Evolutionary conservation across 192 early-diverging fungal species (phyloP).

Genomic region (Thamnidium elegans): DNA sequence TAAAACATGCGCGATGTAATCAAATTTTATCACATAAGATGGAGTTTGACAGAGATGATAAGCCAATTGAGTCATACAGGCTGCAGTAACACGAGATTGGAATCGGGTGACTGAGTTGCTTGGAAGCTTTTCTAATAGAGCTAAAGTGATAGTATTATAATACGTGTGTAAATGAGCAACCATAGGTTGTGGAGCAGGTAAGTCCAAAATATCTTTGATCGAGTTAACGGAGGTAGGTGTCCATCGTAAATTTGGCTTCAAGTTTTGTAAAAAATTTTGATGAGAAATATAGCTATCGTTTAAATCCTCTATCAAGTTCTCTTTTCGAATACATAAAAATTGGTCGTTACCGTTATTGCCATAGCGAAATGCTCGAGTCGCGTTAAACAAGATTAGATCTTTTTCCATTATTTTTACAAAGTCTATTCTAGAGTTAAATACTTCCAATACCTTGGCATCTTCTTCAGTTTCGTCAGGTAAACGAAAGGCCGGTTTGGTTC

Average conservation of each 20-base stretch:
- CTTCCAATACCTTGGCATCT: background rate
- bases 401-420: slow-evolving; percentile 8
- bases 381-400: background rate
- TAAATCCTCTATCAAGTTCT: background rate
- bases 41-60: slow-evolving; percentile 10
- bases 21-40: slow-evolving; percentile 10
- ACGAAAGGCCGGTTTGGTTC: background rate
- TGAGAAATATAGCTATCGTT: background rate
- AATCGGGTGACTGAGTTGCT: background rate
- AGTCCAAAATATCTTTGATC: background rate
- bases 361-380: slow-evolving; percentile 5
- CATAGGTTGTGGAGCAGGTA: slow-evolving; percentile 1
- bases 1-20: slow-evolving; percentile 5
- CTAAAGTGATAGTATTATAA: background rate
- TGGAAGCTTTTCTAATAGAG: background rate
- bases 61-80: slow-evolving; percentile 16
- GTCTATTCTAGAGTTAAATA: slow-evolving; percentile 13
- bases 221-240: background rate
- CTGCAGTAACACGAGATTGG: slow-evolving; percentile 2
- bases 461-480: slow-evolving; percentile 13
- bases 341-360: background rate
- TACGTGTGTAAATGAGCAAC: slow-evolving; percentile 3
- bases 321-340: background rate
- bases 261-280: background rate
- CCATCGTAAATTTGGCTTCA: background rate